Conservation (phyloP, 2,329 filamentous ascomycete species). For the Hypoxylon sp. region DNA sequence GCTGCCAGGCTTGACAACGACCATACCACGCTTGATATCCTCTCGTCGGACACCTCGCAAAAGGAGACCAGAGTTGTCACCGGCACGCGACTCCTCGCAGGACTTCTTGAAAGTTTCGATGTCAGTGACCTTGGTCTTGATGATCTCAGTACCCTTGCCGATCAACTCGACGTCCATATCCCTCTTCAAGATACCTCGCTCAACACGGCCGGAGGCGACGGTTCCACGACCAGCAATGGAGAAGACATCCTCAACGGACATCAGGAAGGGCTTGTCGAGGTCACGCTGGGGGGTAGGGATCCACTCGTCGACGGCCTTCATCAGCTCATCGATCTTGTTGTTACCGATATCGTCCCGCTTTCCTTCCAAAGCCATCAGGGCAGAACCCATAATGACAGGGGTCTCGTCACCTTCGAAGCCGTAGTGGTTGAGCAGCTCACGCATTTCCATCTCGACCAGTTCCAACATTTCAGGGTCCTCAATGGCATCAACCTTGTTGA, state of each 20-base stretch:
- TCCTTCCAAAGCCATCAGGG: conserved; percentile 91
- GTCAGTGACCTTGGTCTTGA: conserved; percentile 99
- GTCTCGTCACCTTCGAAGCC: conserved; percentile 99
- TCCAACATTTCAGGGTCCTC: conserved; percentile 99
- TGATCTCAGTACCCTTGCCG: conserved; percentile 82
- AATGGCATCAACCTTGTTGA: conserved; percentile 99
- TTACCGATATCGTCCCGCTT: conserved; percentile 89
- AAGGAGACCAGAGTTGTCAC: conserved; percentile 97
- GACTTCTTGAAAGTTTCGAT: conserved; percentile 99
- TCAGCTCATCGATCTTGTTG: conserved; percentile 90
- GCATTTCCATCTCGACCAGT: conserved; percentile 99
- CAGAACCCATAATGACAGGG: conserved; percentile 96
- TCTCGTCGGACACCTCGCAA: conserved; percentile 97
- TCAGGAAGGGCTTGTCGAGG: conserved; percentile 98
- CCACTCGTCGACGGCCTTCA: conserved; percentile 92
- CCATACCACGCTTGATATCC: conserved; percentile 95
- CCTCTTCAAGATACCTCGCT: conserved; percentile 94
- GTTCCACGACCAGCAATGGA: conserved; percentile 95
- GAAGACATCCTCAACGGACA: conserved; percentile 96
- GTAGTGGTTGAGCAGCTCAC: conserved; percentile 91
- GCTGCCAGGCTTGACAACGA: conserved; percentile 85
- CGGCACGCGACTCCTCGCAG: conserved; percentile 94
- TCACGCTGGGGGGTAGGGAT: conserved; percentile 96
- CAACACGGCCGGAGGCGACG: conserved; percentile 95
- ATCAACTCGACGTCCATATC: conserved; percentile 96